phyloP scores from a whole-genome alignment of 2,329 filamentous ascomycete species.

The Tolypocladium inflatum region DNA sequence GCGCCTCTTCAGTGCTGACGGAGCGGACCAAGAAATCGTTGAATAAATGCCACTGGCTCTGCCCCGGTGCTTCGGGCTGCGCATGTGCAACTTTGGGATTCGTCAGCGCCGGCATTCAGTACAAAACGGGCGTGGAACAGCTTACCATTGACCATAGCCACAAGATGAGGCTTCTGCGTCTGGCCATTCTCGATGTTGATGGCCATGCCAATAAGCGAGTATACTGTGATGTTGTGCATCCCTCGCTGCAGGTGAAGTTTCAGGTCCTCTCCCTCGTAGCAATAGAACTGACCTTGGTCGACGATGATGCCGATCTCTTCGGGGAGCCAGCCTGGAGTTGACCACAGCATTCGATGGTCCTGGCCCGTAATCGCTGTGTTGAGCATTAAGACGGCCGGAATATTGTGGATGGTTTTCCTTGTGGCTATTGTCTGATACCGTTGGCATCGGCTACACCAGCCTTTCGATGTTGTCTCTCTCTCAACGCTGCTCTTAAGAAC shows the following conservation, averaged over 20 bases:
- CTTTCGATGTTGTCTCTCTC: slow-evolving; percentile 76
- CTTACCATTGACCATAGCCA: slow-evolving; percentile 79
- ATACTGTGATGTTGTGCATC: slow-evolving; percentile 74
- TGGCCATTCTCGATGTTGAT: slow-evolving; percentile 82
- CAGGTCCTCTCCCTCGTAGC: slow-evolving; percentile 87
- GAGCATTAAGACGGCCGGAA: slow-evolving; percentile 80
- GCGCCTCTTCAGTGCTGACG: slow-evolving; percentile 70
- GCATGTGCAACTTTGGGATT: slow-evolving; percentile 51
- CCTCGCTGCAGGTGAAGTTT: slow-evolving; percentile 70
- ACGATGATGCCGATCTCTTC: slow-evolving; percentile 90
- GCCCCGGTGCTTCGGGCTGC: slow-evolving; percentile 44
- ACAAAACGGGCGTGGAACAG: not conserved
- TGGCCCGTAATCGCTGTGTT: slow-evolving; percentile 68
- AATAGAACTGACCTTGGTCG: slow-evolving; percentile 85
- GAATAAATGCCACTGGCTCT: slow-evolving; percentile 86
- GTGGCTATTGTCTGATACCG: slow-evolving; percentile 83
- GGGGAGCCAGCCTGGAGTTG: slow-evolving; percentile 81
- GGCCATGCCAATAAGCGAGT: slow-evolving; percentile 83
- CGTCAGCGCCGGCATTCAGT: slow-evolving; percentile 1
- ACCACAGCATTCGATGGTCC: slow-evolving; percentile 75
- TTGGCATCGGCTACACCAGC: slow-evolving; percentile 88
- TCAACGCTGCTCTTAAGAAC: slow-evolving; percentile 90
- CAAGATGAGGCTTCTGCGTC: slow-evolving; percentile 80
- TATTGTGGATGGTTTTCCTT: slow-evolving; percentile 70
- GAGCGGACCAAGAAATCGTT: slow-evolving; percentile 91